Conservation (phyloP, 768 basidiomycete species). For the Xanthoconium purpureum region DNA sequence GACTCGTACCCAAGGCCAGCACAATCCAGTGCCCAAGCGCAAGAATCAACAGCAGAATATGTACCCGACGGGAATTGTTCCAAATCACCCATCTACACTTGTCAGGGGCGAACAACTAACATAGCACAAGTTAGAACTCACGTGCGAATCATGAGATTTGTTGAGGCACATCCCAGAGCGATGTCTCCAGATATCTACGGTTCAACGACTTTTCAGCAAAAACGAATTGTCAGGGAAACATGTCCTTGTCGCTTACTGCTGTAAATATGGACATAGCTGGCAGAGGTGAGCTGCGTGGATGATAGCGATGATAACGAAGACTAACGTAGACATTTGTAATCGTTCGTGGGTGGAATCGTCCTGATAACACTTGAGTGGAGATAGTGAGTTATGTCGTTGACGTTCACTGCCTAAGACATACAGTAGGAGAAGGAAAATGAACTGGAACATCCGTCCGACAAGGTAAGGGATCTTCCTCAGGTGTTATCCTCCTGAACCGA, state of each 20-base stretch:
- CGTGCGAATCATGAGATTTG: conserved; percentile 31
- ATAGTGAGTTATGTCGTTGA: neutral
- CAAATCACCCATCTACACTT: conserved; percentile 28
- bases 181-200: conserved; percentile 15
- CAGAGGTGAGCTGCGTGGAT: neutral
- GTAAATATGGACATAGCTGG: conserved; percentile 4
- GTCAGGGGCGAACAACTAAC: neutral
- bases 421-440: conserved; percentile 17
- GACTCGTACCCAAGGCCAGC: conserved; percentile 12
- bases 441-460: conserved; percentile 15
- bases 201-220: neutral
- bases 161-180: conserved; percentile 17
- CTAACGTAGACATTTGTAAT: conserved; percentile 20
- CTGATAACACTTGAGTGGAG: conserved; percentile 6
- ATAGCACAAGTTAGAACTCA: conserved; percentile 3
- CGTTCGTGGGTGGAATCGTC: neutral
- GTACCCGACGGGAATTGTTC: conserved; percentile 18
- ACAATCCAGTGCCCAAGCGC: conserved; percentile 24
- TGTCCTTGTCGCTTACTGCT: conserved; percentile 12
- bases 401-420: neutral
- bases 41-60: conserved; percentile 8
- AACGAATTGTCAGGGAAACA: neutral
- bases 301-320: neutral
- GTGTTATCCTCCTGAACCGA: neutral
- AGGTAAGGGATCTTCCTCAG: conserved; percentile 23